Evolutionary conservation across 176 grass and related monocot species (phyloP), one percentile per base, ranked within the genome.

Genomic region (Otatea glauca): DNA sequence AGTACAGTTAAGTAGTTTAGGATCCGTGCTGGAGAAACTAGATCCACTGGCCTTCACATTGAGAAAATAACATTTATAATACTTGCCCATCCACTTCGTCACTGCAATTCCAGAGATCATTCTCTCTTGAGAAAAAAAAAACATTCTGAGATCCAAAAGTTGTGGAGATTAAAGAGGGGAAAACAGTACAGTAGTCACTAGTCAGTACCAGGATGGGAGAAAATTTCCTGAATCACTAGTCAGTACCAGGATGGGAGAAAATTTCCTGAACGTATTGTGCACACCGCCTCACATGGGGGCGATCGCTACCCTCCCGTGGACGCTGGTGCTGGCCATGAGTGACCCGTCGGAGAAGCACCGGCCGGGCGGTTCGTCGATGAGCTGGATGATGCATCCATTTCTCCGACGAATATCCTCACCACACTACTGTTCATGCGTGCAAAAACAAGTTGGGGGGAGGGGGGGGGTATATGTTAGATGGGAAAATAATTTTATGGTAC

Each of bases 381-480:
- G 42, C 81, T 83, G 81, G 69, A 83, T 45, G 38, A 51, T 56
- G 81, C 70, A 43, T 65, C 21, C 25, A 12, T 74, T 50, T 51
- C 43, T 74, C 2, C 38, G 23, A 73, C 3, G 56, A 83, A 74
- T 83, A 64, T 83, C 74, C 69, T 64, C 69, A 23, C 35, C 68
- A 27, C 49, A 4, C 49, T 41, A 49, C 79, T 18, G 49, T 70
- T 56, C 47, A 68, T 67, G 48, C 48, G 21, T 27, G 48, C 48
- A 6, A 21, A 55, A 81, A 32, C 0, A 29, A 43, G 41, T 78
- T 27, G 14, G 62, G 24, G 25, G 32, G 27, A 34, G n/a, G n/a
- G n/a, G n/a, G n/a, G n/a, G n/a, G n/a, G n/a, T 27, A 13, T 58
- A 4, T 3, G 1, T 37, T 37, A 37, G 3, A 37, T 37, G 35